Conservation (phyloP, 495 filamentous ascomycete species). For the Lophiotrema nucula region DNA sequence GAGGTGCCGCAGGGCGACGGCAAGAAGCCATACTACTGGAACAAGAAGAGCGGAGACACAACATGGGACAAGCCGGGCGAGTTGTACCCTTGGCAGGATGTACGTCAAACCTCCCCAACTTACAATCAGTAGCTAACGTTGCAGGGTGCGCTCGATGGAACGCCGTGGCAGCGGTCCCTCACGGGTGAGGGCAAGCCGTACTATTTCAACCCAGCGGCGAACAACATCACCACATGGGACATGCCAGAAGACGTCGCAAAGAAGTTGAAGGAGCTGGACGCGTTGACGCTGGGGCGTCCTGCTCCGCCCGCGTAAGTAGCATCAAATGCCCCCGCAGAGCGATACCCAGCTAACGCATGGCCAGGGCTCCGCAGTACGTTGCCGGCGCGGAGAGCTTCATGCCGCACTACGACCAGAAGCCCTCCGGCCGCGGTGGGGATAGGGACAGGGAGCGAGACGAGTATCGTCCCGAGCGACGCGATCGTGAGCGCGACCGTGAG, state of each 20-base stretch:
- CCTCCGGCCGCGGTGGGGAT: constrained; percentile 55
- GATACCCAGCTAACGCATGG: too few species aligned
- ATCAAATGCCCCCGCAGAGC: too few species aligned
- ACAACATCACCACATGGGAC: constrained; percentile 89
- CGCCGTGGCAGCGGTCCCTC: constrained; percentile 60
- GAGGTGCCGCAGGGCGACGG: too few species aligned
- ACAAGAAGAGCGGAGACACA: constrained; percentile 78
- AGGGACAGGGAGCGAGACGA: constrained; percentile 35
- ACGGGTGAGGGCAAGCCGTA: constrained; percentile 91
- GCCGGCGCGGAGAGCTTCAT: constrained; percentile 57
- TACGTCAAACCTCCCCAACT: constrained; percentile 43
- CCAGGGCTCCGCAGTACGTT: too few species aligned
- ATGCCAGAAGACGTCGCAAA: constrained; percentile 83
- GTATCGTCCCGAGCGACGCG: too few species aligned
- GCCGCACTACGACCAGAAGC: constrained; percentile 47
- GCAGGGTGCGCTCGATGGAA: constrained; percentile 75
- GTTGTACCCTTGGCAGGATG: constrained; percentile 84
- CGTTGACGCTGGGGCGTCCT: constrained; percentile 49
- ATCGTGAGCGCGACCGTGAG: constrained; percentile 6
- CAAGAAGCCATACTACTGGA: constrained; percentile 92
- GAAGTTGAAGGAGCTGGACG: constrained; percentile 52
- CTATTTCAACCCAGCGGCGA: constrained; percentile 88
- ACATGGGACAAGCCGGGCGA: constrained; percentile 94
- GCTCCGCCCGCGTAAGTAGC: constrained; percentile 29
- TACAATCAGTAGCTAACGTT: constrained; percentile 4